Evolutionary conservation across 2,329 filamentous ascomycete species (phyloP), one percentile per base, ranked within the genome.

Genomic region (Phialophora verrucosa): DNA sequence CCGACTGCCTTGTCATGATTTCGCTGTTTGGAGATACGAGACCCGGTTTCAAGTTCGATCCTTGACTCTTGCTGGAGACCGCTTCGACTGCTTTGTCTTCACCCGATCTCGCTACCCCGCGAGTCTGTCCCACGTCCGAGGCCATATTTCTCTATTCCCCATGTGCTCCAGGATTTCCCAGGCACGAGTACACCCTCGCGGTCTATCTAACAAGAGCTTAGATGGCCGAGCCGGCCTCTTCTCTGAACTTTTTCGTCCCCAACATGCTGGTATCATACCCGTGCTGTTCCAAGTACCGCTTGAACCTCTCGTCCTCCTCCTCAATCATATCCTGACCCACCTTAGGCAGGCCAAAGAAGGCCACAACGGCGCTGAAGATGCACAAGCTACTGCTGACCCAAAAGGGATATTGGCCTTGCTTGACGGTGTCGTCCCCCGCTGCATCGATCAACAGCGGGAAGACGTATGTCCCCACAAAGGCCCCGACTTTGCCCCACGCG

Each of bases 381-480:
- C 91, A 94, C 63, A 97, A 78, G 27, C 85, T 82, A 47, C 89
- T 90, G 1, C 89, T 89, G 17, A 97, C 91, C 77, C 88, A 97
- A 80, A 97, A 97, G 0, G 93, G 93, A 71, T 96, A 92, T 75
- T 97, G 92, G 0, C 91, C 91, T 4, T 84, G 83, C 23, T 86
- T 83, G 20, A 85, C 79, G 0, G 78, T 78, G 62, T 84, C 81
- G 62, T 82, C 87, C 0, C 84, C 84, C 59, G 87, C 83, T 31
- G 83, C 79, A 67, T 82, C 78, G 63, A 93, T 90, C 66, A 92
- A 85, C 0, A 90, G 89, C 12, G 71, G 71, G 57, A 95, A 92
- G 11, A 95, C 88, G 73, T 91, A 93, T 0, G 90, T 92, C 7
- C 93, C 93, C 7, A 96, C 87, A 72, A 97, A 97, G 1, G 92